These are phyloP conservation scores for Colletotrichum nymphaeae DNA, from an alignment of 2,329 filamentous ascomycete species.

Conservation along the genomic window DNA sequence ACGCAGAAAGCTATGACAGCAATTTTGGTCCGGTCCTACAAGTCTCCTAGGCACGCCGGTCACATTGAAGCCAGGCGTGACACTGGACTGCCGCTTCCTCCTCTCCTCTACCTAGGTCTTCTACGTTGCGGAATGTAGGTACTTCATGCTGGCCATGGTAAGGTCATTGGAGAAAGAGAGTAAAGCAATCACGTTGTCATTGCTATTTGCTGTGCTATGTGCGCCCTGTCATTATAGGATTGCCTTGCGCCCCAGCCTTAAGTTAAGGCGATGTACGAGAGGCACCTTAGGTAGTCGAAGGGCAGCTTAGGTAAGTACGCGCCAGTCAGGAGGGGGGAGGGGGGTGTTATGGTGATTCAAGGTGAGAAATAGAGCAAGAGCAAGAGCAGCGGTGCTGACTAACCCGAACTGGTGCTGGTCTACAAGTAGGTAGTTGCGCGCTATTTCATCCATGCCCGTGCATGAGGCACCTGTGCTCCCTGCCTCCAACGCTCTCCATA, in stretches of 20 bases:
- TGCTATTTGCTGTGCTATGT: too few relatives aligned
- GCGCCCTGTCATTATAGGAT: too few relatives aligned
- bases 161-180: neutral
- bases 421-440: neutral
- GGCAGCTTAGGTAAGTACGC: slow-evolving; percentile 4
- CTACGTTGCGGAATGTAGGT: neutral
- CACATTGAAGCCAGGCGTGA: neutral
- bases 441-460: neutral
- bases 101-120: neutral
- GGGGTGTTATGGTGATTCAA: too few relatives aligned
- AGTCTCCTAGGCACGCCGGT: neutral
- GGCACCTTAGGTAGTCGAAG: neutral
- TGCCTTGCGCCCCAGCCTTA: too few relatives aligned
- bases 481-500: neutral
- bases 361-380: too few relatives aligned
- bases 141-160: neutral
- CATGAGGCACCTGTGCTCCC: neutral
- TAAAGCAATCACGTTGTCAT: too few relatives aligned
- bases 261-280: too few relatives aligned
- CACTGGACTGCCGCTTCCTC: neutral
- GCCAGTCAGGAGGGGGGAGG: too few relatives aligned
- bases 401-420: too few relatives aligned
- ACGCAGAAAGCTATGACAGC: neutral
- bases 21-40: neutral
- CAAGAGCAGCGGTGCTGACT: too few relatives aligned